Evolutionary conservation across 1,284 basidiomycete genomes (phyloP), one percentile per base, ranked within the genome.

Genomic region (Clitocybe nebularis): DNA sequence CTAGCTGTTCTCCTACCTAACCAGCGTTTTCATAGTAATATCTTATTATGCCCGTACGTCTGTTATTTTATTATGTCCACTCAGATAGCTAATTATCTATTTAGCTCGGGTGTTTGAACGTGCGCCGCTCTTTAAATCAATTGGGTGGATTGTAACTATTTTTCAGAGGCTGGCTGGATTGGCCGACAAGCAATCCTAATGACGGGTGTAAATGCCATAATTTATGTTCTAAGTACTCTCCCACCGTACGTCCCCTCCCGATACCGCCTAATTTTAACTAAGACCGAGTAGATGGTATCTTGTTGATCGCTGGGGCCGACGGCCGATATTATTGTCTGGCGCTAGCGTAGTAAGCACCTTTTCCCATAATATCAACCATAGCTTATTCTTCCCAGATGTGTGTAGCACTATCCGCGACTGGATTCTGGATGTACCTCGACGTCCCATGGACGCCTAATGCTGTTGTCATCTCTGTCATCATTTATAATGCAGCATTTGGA

Each of bases 121-220:
- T 89, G 53, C 45, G 69, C 61, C 26, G 6, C 28, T 2, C 1
- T 34, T 20, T 16, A 16, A 14, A 11, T 16, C 21, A 4, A n/a
- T 6, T 14, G 9, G 32, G 14, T 35, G 7, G 5, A 24, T 48
- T 2, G 46, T 50, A 26, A 36, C 40, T 53, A 37, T 23, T 58
- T 43, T 58, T 37, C 20, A 92, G 88, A 89, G 72, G 94, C 94
- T 30, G 95, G 95, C 32, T 99, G 95, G 94, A 78, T 96, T 46
- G 95, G 95, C n/a, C 79, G 94, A 39, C 84, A 97, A 57, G 95
- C 95, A 3, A 83, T 99, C 50, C 74, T 98, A n/a, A 99, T 99
- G 95, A 93, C 94, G 1, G 95, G 94, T 4, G 91, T 96, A 60
- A 96, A 97, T 57, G 80, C 86, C 6, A 68, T 93, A 44, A 89